These are phyloP conservation scores for Prinsepia uniflora DNA, from an alignment of 306 rosid genomes.

Conservation along the genomic window DNA sequence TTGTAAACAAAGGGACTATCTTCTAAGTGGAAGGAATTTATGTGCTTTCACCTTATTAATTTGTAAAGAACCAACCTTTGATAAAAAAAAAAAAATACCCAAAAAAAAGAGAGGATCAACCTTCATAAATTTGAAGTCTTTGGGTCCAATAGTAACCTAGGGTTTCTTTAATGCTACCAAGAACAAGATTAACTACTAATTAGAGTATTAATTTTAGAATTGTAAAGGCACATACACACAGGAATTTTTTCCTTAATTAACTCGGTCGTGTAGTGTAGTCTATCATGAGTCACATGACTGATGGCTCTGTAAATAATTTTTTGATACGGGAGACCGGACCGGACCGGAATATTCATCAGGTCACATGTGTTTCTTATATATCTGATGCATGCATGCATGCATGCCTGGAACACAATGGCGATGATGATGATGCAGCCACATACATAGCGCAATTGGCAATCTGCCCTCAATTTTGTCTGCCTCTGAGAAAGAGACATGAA, in stretches of 20 bases:
- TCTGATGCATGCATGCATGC: neutral
- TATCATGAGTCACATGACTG: neutral
- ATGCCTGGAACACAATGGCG: conserved; percentile 6
- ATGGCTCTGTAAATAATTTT: neutral
- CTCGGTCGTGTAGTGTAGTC: neutral
- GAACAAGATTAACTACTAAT: too few species aligned
- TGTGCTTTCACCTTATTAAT: too few species aligned
- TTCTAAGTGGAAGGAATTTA: too few species aligned
- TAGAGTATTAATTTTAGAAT: too few species aligned
- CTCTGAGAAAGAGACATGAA: conserved; percentile 33
- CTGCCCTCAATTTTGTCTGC: conserved; percentile 30
- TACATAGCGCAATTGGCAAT: conserved; percentile 6
- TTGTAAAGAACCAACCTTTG: too few species aligned
- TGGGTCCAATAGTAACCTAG: too few species aligned
- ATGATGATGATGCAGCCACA: conserved; percentile 1
- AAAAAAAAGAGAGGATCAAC: too few species aligned
- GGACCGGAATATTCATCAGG: neutral
- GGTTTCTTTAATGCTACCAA: too few species aligned
- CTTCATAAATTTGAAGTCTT: too few species aligned
- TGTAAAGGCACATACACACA: neutral
- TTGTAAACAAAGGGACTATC: too few species aligned
- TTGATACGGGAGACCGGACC: neutral
- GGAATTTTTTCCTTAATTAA: neutral
- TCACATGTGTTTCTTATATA: neutral
- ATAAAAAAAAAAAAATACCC: too few species aligned